These are phyloP conservation scores for Zymoseptoria tritici DNA, from an alignment of 2,329 filamentous ascomycete species.

Conservation along the genomic window DNA sequence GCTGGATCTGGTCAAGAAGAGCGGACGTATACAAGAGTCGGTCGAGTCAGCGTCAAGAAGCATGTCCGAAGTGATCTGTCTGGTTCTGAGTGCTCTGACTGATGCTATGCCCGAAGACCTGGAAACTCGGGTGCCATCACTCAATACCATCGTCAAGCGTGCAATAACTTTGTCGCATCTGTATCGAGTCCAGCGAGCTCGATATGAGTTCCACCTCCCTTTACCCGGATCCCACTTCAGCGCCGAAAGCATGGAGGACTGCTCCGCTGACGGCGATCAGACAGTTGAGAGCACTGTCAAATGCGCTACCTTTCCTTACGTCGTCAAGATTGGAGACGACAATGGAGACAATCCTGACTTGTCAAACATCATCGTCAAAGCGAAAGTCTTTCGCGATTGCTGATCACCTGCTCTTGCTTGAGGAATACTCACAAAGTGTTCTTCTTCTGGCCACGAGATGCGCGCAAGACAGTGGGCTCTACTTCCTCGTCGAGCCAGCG, in stretches of 20 bases:
- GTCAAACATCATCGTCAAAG: conserved; percentile 57
- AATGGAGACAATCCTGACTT: conserved; percentile 54
- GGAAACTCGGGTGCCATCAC: conserved; percentile 14
- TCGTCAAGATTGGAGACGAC: conserved; percentile 59
- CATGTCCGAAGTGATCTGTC: conserved; percentile 23
- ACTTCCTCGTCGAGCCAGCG: conserved; percentile 1
- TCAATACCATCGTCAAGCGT: conserved; percentile 24
- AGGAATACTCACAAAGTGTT: neutral
- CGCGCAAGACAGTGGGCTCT: conserved; percentile 1
- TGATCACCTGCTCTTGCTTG: neutral
- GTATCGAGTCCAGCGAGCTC: conserved; percentile 25
- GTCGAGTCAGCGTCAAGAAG: conserved; percentile 15
- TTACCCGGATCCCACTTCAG: conserved; percentile 41
- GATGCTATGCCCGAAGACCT: conserved; percentile 14
- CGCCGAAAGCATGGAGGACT: conserved; percentile 55
- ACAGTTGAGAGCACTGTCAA: conserved; percentile 48
- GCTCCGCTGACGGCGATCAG: conserved; percentile 53
- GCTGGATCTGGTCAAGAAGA: conserved; percentile 51
- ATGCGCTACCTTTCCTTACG: conserved; percentile 58
- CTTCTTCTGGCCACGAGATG: neutral
- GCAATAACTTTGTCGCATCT: conserved; percentile 24
- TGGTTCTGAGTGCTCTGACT: conserved; percentile 20
- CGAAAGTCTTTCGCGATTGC: conserved; percentile 51
- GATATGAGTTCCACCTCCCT: conserved; percentile 28
- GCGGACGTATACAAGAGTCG: conserved; percentile 25